Percentiles rank a stretch among this genome's conserved stretches.
Conservation (phyloP, 1,284 basidiomycete species). For the Ceratobasidium sp. region DNA sequence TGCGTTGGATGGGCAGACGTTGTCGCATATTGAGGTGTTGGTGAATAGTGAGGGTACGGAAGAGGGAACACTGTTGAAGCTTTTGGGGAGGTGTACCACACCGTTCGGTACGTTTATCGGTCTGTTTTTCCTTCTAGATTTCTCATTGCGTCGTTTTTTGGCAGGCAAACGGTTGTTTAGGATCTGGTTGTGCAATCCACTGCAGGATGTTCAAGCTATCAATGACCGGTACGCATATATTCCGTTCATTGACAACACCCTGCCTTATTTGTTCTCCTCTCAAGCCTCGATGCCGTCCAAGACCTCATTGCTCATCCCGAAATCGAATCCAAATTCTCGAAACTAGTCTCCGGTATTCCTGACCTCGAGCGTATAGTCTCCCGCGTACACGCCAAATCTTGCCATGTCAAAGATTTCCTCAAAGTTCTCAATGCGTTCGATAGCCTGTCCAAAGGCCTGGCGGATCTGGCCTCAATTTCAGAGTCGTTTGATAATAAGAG, state of each 20-base stretch:
- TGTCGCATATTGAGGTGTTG: slow-evolving; percentile 92
- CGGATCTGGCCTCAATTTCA: slow-evolving; percentile 69
- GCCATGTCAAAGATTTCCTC: slow-evolving; percentile 85
- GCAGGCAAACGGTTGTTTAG: slow-evolving; percentile 90
- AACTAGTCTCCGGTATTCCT: slow-evolving; percentile 81
- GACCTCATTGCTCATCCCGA: slow-evolving; percentile 82
- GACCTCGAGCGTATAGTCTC: slow-evolving; percentile 95
- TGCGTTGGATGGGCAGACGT: slow-evolving; percentile 90
- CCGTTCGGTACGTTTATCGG: slow-evolving; percentile 64
- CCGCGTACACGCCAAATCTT: slow-evolving; percentile 90
- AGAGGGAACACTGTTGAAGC: slow-evolving; percentile 85
- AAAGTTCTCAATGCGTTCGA: slow-evolving; percentile 84
- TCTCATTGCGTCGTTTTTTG: neutral
- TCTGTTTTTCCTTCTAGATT: neutral
- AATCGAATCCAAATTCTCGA: slow-evolving; percentile 79
- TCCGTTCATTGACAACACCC: too few species aligned
- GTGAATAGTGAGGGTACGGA: slow-evolving; percentile 91
- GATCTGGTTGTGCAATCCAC: slow-evolving; percentile 92
- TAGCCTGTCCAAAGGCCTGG: slow-evolving; percentile 73
- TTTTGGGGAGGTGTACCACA: slow-evolving; percentile 87
- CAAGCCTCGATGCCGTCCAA: slow-evolving; percentile 89
- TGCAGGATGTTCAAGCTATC: slow-evolving; percentile 82
- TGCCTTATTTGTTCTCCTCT: slow-evolving; percentile 29
- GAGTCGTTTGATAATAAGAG: slow-evolving; percentile 80
- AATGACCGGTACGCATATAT: slow-evolving; percentile 73